Evolutionary conservation across 2,329 filamentous ascomycete species (phyloP), one percentile per base, ranked within the genome.

Genomic region (Grosmannia serpens): DNA sequence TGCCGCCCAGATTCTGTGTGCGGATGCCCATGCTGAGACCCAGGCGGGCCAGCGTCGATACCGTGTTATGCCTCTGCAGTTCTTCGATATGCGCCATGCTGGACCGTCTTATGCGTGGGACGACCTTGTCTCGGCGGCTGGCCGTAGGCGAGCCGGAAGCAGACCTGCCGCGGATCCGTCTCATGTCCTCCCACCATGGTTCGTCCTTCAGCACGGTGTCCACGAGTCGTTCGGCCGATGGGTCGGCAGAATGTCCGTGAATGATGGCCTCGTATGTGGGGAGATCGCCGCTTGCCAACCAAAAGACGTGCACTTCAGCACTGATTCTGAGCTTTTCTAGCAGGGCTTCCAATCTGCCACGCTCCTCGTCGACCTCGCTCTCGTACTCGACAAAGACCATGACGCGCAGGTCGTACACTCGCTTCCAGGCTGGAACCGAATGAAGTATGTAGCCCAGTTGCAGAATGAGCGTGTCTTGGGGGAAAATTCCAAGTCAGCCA

Each of bases 311-410:
- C 0, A 95, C 82, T 62, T 89, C 78, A 3, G 89, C 90, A 61
- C 91, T 82, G 53, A 95, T 95, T 20, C 90, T 79, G 10, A 95
- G 71, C 68, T 92, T 95, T 26, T 89, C 87, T 1, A 95, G 76
- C 2, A 95, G 75, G 1, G 86, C 82, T 60, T 82, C 82, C 20
- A 95, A 86, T 59, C 89, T 77, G 1, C 79, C 81, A 41, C 82
- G 77, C 70, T 95, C 90, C 70, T 95, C 88, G 46, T 87, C 82
- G 0, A 95, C 85, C 64, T 95, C 90, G 29, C 78, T 83, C 68
- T 94, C 89, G 64, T 95, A 95, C 67, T 95, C 90, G 24, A 95
- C 90, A 69, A 95, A 95, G 0, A 95, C 89, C 57, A 87, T 82
- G 4, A 95, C 87, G 46, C 90, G 84, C 9, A 95, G 72, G 47